Evolutionary conservation across 2,329 filamentous ascomycete genomes (phyloP).

Genomic region (Alternaria solani): DNA sequence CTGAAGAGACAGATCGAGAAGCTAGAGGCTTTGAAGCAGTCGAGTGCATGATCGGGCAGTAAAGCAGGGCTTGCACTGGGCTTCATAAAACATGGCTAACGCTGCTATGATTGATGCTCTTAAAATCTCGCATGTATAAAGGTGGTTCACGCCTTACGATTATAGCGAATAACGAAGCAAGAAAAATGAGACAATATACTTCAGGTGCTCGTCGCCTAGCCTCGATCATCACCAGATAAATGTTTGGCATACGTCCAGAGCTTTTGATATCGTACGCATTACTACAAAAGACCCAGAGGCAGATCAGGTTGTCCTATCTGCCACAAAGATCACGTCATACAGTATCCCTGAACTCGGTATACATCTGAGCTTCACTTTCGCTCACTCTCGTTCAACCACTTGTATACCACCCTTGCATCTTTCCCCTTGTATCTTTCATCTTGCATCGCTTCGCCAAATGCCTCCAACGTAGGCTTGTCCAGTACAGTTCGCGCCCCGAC

Average conservation of each 20-base stretch:
- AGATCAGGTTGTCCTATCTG: background rate
- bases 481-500: slow-evolving; percentile 44
- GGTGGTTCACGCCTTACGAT: background rate
- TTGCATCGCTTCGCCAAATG: slow-evolving; percentile 39
- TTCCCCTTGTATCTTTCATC: slow-evolving; percentile 43
- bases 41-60: background rate
- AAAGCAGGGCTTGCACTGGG: background rate
- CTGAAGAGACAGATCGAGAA: slow-evolving; percentile 51
- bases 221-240: background rate
- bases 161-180: background rate
- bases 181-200: background rate
- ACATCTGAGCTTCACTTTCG: slow-evolving; percentile 16
- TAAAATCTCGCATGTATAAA: background rate
- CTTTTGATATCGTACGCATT: background rate
- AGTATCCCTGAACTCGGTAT: background rate
- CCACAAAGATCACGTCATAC: background rate
- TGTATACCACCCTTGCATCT: slow-evolving; percentile 45
- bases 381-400: slow-evolving; percentile 45
- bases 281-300: background rate
- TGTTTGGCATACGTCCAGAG: background rate
- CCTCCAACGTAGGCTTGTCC: slow-evolving; percentile 42
- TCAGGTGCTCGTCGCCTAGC: background rate
- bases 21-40: slow-evolving; percentile 40
- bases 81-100: background rate
- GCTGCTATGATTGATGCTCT: background rate